Evolutionary conservation across 495 filamentous ascomycete genomes (phyloP), one percentile per base, ranked within the genome.

Genomic region (Aspergillus bridgeri): DNA sequence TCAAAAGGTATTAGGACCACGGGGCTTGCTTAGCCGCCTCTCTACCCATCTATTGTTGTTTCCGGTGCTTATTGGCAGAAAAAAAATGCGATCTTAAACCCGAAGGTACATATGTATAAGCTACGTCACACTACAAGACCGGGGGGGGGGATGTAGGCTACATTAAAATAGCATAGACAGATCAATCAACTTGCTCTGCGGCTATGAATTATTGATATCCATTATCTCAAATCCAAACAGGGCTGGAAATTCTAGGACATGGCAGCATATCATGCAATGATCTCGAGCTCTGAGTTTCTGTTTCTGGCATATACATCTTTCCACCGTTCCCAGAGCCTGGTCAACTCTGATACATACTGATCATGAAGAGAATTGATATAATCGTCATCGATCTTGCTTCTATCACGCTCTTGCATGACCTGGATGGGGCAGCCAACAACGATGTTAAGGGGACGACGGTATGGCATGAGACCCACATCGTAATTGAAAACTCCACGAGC

Each of bases 401-500:
- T 69, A 53, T 74, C 63, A 24, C 76, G 67, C 54, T 83, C 74
- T 65, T 84, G 81, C 60, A 77, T 71, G 17, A 96, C 89, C 54
- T 80, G 77, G 54, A 96, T 89, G 3, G 92, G 90, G 56, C 80
- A 76, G 2, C 92, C 93, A 6, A 96, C 89, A 7, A 98, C 92
- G 33, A 96, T 81, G 65, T 98, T 93, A 43, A 98, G 62, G 17
- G 91, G 87, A 38, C 86, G 76, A 33, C 95, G 83, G 71, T 98
- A 98, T 6, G 94, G 94, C 89, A 98, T 89, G 53, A 98, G 67
- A 0, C 94, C 94, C 1, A 96, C 89, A 69, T 98, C 94, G 60
- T 98, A 98, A 66, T 98, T 98, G 71, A 98, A 97, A 8, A 98
- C 87, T 1, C 94, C 94, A 17, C 91, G 70, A 2, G 92, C 92